These are phyloP conservation scores for Clarireedia hainanense DNA, from an alignment of 2,329 filamentous ascomycete species.

Conservation along the genomic window DNA sequence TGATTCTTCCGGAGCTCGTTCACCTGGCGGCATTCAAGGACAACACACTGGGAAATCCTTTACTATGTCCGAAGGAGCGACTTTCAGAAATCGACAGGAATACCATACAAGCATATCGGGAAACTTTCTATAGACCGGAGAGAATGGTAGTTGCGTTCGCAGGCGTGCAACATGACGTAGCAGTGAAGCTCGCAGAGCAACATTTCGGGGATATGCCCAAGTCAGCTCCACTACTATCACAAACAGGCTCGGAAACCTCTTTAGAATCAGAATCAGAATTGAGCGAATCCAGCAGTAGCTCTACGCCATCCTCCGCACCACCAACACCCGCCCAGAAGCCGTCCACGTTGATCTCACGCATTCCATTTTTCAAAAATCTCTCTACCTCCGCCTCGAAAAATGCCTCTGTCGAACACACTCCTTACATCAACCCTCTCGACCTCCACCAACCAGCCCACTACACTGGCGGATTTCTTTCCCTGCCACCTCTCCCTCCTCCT, in stretches of 20 bases:
- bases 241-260: constrained; percentile 52
- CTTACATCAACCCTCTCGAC: constrained; percentile 35
- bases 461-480: constrained; percentile 85
- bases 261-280: constrained; percentile 31
- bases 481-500: constrained; percentile 72
- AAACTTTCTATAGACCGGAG: constrained; percentile 80
- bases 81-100: constrained; percentile 64
- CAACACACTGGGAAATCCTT: constrained; percentile 89
- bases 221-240: constrained; percentile 40
- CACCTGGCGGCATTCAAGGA: constrained; percentile 94
- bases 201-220: constrained; percentile 87
- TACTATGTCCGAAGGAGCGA: constrained; percentile 83
- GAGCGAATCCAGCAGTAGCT: constrained; percentile 24
- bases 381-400: constrained; percentile 63
- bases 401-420: constrained; percentile 45
- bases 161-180: constrained; percentile 74
- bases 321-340: constrained; percentile 40
- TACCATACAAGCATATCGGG: constrained; percentile 70
- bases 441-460: constrained; percentile 64
- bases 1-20: constrained; percentile 90
- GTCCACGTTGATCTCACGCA: constrained; percentile 67
- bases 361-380: constrained; percentile 86
- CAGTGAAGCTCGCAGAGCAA: constrained; percentile 70
- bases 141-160: constrained; percentile 93
- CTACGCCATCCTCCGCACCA: constrained; percentile 31